A percentile compares a stretch with the other conserved stretches of the same genome.
phyloP scores from a whole-genome alignment of 768 basidiomycete genomes.

The Lanmaoa rubissima region DNA sequence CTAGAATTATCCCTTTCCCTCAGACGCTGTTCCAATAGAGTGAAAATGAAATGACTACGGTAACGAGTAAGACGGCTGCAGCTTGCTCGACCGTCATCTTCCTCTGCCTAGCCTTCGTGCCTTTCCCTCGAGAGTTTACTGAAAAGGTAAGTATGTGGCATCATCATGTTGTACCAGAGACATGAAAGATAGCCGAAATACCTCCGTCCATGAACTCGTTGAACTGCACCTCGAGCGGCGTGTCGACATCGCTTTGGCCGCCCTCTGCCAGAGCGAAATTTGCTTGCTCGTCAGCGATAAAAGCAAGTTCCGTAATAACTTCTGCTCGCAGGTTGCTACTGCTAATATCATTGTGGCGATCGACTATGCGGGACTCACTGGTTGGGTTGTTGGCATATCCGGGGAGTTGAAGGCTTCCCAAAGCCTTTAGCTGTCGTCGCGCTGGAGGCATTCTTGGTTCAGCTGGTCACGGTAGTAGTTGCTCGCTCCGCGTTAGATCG shows the following conservation, averaged over 20 bases:
- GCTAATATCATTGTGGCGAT: neutral
- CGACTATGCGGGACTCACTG: slow-evolving; percentile 14
- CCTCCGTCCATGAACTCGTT: slow-evolving; percentile 30
- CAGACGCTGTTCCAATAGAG: neutral
- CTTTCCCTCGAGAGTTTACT: slow-evolving; percentile 27
- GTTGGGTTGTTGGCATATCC: slow-evolving; percentile 24
- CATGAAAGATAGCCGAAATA: neutral
- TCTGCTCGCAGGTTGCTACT: slow-evolving; percentile 9
- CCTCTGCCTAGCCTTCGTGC: slow-evolving; percentile 17
- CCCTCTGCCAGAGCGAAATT: neutral
- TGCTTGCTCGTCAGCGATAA: slow-evolving; percentile 15
- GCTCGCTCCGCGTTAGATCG: neutral
- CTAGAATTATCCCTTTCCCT: too few species aligned
- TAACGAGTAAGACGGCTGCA: slow-evolving; percentile 24
- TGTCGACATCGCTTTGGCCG: neutral
- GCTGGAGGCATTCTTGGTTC: slow-evolving; percentile 21
- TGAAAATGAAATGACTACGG: slow-evolving; percentile 5
- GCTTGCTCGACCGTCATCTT: slow-evolving; percentile 25
- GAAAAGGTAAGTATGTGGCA: neutral
- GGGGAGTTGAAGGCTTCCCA: slow-evolving; percentile 24
- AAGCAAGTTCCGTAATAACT: slow-evolving; percentile 28
- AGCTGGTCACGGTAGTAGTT: neutral
- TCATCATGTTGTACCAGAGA: neutral
- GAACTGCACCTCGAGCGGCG: slow-evolving; percentile 24
- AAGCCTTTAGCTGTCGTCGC: slow-evolving; percentile 12